Base-by-base conservation (phyloP, 2,329 filamentous ascomycete species). In the Hyphodiscus sp. region DNA sequence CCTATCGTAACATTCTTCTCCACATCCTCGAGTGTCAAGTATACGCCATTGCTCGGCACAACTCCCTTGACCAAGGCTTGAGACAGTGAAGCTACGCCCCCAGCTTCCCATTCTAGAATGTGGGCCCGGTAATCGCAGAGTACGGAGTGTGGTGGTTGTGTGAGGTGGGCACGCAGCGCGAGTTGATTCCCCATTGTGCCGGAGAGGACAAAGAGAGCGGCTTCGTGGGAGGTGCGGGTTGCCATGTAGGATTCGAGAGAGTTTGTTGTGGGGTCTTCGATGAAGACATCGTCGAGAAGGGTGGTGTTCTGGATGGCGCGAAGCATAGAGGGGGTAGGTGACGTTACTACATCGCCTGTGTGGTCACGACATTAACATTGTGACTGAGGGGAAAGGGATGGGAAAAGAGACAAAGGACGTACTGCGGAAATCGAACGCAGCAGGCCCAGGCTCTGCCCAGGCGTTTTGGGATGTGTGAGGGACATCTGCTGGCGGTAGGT, bases 121-220 rank as follows among this genome's bases (percentile, higher is more conserved):
- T 96, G 92, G 4, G 83, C 81, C 33, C 89, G 80, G 58, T 84
- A 76, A 67, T 96, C 91, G 62, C 87, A 89, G 9, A 96, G 73
- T 5, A 96, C 81, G 8, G 81, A 80, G 68, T 95, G 83, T 0
- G 92, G 92, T 15, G 91, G 91, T 56, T 89, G 86, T 0, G 76
- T 79, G 15, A 96, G 77, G 55, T 94, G 86, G 1, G 87, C 79
- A 41, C 91, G 83, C 43, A 96, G 77, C 0, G 87, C 85, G 18
- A 96, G 76, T 69, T 96, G 91, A 71, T 96, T 96, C 42, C 90
- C 91, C 91, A 96, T 96, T 4, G 91, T 96, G 2, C 92, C 92
- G 0, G 89, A 94, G 55, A 95, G 77, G 52, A 96, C 89, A 51
- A 96, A 84, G 4, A 96, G 76, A 0, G 81, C 87, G 8, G 82